Evolutionary conservation across 805 yeast species (phyloP), one percentile per base, ranked within the genome.

Genomic region (Candida glaebosa): DNA sequence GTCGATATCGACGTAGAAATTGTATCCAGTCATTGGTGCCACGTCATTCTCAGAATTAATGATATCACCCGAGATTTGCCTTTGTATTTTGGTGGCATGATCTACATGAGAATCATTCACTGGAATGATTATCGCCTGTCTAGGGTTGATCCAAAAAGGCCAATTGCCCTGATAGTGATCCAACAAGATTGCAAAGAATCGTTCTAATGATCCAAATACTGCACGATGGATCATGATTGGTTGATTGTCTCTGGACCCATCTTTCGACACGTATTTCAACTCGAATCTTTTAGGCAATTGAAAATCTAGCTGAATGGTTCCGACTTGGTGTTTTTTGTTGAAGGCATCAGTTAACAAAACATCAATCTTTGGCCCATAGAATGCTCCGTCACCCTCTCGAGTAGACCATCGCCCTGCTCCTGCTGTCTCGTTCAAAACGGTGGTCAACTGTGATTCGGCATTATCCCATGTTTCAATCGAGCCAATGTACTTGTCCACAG

Each of bases 191-290:
- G 98, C 96, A 65, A 93, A 66, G 57, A 93, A 93, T 54, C 99
- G 73, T 60, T 93, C 99, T 6, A 93, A 72, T 0, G 97, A 89
- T 0, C 99, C 99, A 58, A 88, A 87, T 2, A 91, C 88, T 0
- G 99, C 99, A 42, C 99, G 73, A 58, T 93, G 99, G 22, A 93
- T 78, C 88, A 93, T 81, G n/a, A 93, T 91, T 2, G 99, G 99
- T 33, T 76, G 76, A 45, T 81, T 76, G 25, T 67, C 65, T 1
- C 68, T 60, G 35, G 71, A 78, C 1, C 76, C 74, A 44, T 71
- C 74, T 35, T 70, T 71, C 8, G 66, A 58, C 37, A 79, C 79
- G 57, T 82, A 93, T 51, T 78, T 71, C 44, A 93, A 73, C 34
- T 84, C 75, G 57, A 93, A 93, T 46, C 95, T 73, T 33, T 79